A percentile compares a stretch with the other conserved stretches of the same genome.
Conservation (phyloP, 2,329 filamentous ascomycete species). For the Anisogramma anomala region DNA sequence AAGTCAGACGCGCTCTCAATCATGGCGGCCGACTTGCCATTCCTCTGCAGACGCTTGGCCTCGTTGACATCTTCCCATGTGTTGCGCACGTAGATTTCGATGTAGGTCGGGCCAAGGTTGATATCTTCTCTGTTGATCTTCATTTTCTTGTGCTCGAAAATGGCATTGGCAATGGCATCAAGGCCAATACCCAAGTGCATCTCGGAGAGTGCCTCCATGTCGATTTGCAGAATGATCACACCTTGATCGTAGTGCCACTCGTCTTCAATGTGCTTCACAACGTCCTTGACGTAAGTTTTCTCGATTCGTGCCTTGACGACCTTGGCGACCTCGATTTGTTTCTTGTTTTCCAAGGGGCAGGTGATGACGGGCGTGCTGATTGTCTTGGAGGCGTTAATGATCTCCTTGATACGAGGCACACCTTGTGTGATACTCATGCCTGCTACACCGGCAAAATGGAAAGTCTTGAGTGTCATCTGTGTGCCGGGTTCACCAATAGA, state of each 20-base stretch:
- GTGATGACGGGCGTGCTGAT: conserved; percentile 93
- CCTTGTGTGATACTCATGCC: conserved; percentile 99
- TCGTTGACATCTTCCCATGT: conserved; percentile 36
- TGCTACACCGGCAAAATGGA: conserved; percentile 99
- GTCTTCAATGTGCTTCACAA: conserved; percentile 72
- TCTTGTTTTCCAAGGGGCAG: conserved; percentile 68
- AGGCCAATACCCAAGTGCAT: conserved; percentile 72
- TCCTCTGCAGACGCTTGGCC: conserved; percentile 35
- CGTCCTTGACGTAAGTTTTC: conserved; percentile 81
- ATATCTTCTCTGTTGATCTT: conserved; percentile 59
- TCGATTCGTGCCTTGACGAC: conserved; percentile 90
- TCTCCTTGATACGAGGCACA: conserved; percentile 99
- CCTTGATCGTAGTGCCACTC: conserved; percentile 70
- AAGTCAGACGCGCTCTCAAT: conserved; percentile 47
- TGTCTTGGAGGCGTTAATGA: conserved; percentile 91
- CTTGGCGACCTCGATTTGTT: conserved; percentile 66
- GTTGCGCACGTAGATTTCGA: conserved; percentile 62
- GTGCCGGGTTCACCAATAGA: conserved; percentile 97
- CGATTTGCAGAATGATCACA: conserved; percentile 71
- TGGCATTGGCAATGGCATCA: conserved; percentile 62
- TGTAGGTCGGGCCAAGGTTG: conserved; percentile 46
- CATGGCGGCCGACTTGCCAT: conserved; percentile 30
- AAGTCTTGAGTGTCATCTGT: conserved; percentile 98
- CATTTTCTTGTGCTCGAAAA: conserved; percentile 71
- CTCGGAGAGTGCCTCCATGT: conserved; percentile 64